phyloP scores from a whole-genome alignment of 2,329 filamentous ascomycete species.

The Pestalotiopsis sp. region DNA sequence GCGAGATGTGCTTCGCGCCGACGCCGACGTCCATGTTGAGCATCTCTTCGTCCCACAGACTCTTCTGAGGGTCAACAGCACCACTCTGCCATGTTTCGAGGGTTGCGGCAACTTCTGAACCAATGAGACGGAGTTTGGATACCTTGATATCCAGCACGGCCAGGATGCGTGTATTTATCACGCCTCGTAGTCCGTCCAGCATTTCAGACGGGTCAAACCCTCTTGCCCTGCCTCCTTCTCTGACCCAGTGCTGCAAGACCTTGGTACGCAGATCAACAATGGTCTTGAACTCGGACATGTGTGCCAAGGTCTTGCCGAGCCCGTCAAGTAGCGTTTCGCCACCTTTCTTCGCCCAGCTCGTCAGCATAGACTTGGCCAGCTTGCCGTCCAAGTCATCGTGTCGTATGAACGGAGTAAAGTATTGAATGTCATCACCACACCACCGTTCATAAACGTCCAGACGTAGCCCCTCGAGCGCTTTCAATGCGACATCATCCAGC shows the following conservation, averaged over 20 bases:
- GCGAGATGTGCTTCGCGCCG: slow-evolving; percentile 70
- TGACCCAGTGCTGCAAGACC: slow-evolving; percentile 76
- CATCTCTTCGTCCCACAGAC: slow-evolving; percentile 70
- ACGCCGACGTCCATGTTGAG: slow-evolving; percentile 67
- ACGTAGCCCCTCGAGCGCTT: slow-evolving; percentile 68
- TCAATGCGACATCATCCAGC: slow-evolving; percentile 70
- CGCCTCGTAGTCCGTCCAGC: slow-evolving; percentile 67
- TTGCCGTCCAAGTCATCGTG: slow-evolving; percentile 73
- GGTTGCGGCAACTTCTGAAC: slow-evolving; percentile 63
- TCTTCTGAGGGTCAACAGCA: slow-evolving; percentile 49
- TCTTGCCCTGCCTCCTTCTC: slow-evolving; percentile 63
- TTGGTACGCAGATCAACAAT: slow-evolving; percentile 71
- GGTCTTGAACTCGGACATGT: slow-evolving; percentile 66
- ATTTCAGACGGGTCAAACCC: slow-evolving; percentile 71
- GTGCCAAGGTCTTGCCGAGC: slow-evolving; percentile 60
- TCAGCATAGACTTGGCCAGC: slow-evolving; percentile 63
- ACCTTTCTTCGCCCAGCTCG: slow-evolving; percentile 64
- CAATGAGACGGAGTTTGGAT: slow-evolving; percentile 65
- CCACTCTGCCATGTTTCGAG: slow-evolving; percentile 63
- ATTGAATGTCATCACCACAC: slow-evolving; percentile 80
- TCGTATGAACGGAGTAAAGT: slow-evolving; percentile 85
- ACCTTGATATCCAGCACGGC: slow-evolving; percentile 66
- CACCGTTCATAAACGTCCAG: slow-evolving; percentile 79
- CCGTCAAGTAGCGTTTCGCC: slow-evolving; percentile 64
- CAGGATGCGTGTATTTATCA: slow-evolving; percentile 70